Evolutionary conservation across 495 filamentous ascomycete genomes (phyloP).

Genomic region (Talaromyces wortmannii): DNA sequence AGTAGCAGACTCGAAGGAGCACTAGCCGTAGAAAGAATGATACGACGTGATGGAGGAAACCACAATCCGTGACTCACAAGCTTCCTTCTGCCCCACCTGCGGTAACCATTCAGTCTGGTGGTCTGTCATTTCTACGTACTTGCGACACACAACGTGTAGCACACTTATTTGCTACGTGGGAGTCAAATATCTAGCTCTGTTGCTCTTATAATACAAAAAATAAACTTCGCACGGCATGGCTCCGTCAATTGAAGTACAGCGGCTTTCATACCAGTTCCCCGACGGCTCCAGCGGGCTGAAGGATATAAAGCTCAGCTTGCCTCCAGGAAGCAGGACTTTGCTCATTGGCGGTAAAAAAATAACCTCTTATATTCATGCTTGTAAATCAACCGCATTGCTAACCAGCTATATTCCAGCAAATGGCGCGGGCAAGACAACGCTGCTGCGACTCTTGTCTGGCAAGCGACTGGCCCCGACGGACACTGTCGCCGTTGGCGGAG

Average conservation of each 20-base stretch:
- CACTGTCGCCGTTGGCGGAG: slow-evolving; percentile 66
- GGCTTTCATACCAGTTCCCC: slow-evolving; percentile 84
- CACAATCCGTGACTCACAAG: no score
- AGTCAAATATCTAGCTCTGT: neutral
- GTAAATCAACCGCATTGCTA: neutral
- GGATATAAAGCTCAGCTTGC: slow-evolving; percentile 66
- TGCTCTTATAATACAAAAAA: neutral
- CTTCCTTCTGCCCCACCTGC: no score
- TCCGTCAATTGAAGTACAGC: slow-evolving; percentile 59
- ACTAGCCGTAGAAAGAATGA: neutral
- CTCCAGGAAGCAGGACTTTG: slow-evolving; percentile 76
- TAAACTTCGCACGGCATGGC: neutral
- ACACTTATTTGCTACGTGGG: no score
- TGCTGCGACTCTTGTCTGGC: slow-evolving; percentile 83
- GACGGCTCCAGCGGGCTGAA: slow-evolving; percentile 69
- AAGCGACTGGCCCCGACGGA: slow-evolving; percentile 79
- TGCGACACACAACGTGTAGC: neutral
- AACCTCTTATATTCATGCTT: neutral
- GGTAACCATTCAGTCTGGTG: no score
- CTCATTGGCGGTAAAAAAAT: slow-evolving; percentile 71
- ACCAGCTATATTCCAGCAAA: slow-evolving; percentile 52
- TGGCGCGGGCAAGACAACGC: slow-evolving; percentile 94
- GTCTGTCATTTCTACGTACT: no score
- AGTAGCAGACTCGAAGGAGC: neutral
- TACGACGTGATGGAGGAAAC: no score